Conservation (phyloP, 306 rosid genomes). For the Pterocarpus macrocarpus region DNA sequence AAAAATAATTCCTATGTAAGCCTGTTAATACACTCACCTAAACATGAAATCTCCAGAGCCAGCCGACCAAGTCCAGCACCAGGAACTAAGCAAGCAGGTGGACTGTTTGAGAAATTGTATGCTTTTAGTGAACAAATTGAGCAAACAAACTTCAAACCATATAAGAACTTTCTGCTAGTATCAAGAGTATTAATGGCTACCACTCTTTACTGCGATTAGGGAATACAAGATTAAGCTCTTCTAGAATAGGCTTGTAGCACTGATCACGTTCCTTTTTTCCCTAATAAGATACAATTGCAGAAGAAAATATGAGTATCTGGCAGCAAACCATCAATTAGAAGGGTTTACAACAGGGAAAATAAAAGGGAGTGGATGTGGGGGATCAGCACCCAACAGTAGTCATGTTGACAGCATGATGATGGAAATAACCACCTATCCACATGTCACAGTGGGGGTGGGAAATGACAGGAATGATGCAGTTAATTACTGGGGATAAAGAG, state of each 20-base stretch:
- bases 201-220: slow-evolving; percentile 71
- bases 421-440: not conserved
- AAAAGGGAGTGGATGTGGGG: not conserved
- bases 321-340: not conserved
- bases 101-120: slow-evolving; percentile 63
- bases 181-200: slow-evolving; percentile 50
- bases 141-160: slow-evolving; percentile 39
- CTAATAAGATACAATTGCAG: slow-evolving; percentile 54
- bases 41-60: slow-evolving; percentile 92
- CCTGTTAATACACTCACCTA: slow-evolving; percentile 61
- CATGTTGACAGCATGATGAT: not conserved
- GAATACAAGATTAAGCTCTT: slow-evolving; percentile 81
- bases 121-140: slow-evolving; percentile 45
- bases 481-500: no score
- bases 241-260: slow-evolving; percentile 94
- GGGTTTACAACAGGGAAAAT: not conserved
- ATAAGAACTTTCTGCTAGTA: slow-evolving; percentile 14
- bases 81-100: slow-evolving; percentile 98
- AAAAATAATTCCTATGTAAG: slow-evolving; percentile 28
- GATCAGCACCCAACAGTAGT: not conserved
- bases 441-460: not conserved
- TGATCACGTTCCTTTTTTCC: slow-evolving; percentile 96
- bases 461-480: not conserved
- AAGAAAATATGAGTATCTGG: slow-evolving; percentile 2
- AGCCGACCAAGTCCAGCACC: slow-evolving; percentile 99